Evolutionary conservation across 768 basidiomycete species (phyloP), one percentile per base, ranked within the genome.

Genomic region (Lactarius tabidus): DNA sequence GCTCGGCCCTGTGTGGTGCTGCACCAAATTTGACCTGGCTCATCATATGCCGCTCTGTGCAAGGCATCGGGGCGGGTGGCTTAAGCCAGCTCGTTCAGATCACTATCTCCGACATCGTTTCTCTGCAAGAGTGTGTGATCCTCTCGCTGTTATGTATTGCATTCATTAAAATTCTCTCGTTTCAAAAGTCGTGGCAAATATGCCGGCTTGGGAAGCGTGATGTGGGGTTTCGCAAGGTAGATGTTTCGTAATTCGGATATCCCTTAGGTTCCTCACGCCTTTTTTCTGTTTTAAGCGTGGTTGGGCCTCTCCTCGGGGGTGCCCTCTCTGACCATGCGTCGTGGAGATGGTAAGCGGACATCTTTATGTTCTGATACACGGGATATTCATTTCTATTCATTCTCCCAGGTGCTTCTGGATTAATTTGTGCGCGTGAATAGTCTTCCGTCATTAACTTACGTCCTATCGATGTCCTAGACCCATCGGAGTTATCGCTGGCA

Each of bases 21-120:
- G 90, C 91, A 0, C 88, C 93, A 73, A 85, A 60, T 62, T 88
- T 93, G 84, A 81, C 78, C 2, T 91, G 89, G 92, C 77, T 95
- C 15, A 85, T 92, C 39, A 79, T 89, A 0, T 83, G 82, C 51
- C 84, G 92, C 68, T 91, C 90, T 3, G 77, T 95, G 2, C 92
- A 93, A 72, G 92, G 92, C 10, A 85, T 93, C 36, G 92, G 92
- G 31, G 90, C 89, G 8, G 90, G 90, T 14, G 91, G 89, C 3
- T 87, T 92, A 64, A 78, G 90, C 17, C 89, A 90, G 71, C 77
- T 91, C 67, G 87, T 88, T 8, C 82, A 87, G 57, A 92, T 92
- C 69, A 89, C 85, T 2, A 85, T 91, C 53, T 84, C 88, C 54
- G 93, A 95, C 74, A 92, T 95, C 38, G 89, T 93, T 0, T 84